Conservation (phyloP, 331 rosid genomes). For the Erythrophleum ivorense region DNA sequence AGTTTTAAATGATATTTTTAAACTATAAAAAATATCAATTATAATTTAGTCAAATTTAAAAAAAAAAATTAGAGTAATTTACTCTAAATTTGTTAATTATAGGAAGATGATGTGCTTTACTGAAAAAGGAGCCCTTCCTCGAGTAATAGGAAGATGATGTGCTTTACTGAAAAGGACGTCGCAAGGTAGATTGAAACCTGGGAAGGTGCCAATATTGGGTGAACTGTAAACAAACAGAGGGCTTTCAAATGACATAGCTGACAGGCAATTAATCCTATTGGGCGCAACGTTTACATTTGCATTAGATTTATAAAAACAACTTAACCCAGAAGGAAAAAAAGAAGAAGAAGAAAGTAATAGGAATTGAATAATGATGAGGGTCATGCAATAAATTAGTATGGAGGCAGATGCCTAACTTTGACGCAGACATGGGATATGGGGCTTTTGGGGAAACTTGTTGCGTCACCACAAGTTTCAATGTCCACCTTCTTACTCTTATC, state of each 20-base stretch:
- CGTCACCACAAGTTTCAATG: neutral
- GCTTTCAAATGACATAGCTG: neutral
- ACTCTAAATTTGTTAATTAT: too few relatives aligned
- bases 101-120: neutral
- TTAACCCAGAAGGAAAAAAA: neutral
- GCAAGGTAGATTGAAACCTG: too few relatives aligned
- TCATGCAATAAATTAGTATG: slow-evolving; percentile 2
- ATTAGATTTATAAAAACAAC: neutral
- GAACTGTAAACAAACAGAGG: neutral
- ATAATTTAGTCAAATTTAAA: too few relatives aligned
- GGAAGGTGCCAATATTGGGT: too few relatives aligned
- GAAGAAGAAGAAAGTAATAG: neutral
- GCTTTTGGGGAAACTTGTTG: neutral
- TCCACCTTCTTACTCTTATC: too few relatives aligned
- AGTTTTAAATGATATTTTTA: too few relatives aligned
- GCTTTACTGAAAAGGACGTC: too few relatives aligned
- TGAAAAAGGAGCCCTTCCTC: neutral
- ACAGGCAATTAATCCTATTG: neutral
- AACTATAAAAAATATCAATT: too few relatives aligned
- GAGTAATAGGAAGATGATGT: too few relatives aligned
- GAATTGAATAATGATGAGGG: neutral
- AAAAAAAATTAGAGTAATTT: too few relatives aligned
- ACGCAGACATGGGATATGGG: neutral
- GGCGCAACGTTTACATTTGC: neutral
- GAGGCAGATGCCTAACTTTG: slow-evolving; percentile 12